phyloP scores from a whole-genome alignment of 169 alveolate species.

The Babesia microti region DNA sequence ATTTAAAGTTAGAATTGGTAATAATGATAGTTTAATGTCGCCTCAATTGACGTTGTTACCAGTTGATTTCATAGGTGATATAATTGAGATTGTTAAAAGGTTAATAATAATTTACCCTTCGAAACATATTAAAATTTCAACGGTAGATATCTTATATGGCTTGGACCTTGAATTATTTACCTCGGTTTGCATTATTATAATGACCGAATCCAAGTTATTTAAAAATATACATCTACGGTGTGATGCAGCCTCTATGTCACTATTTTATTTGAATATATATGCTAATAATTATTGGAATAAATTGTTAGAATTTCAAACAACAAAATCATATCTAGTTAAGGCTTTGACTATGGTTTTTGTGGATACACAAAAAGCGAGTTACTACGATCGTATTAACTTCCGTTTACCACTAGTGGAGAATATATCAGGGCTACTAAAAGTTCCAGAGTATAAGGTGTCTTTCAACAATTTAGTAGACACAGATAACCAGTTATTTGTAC shows the following conservation, averaged over 20 bases:
- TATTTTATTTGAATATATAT: conserved; percentile 42
- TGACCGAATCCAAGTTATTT: conserved; percentile 58
- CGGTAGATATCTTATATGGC: conserved; percentile 28
- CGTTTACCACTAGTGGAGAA: conserved; percentile 59
- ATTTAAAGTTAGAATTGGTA: conserved; percentile 9
- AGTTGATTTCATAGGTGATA: conserved; percentile 52
- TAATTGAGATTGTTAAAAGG: conserved; percentile 47
- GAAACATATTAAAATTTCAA: conserved; percentile 42
- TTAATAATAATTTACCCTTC: conserved; percentile 30
- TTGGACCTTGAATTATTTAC: conserved; percentile 68
- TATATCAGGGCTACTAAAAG: conserved; percentile 45
- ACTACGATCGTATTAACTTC: conserved; percentile 59
- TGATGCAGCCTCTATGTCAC: conserved; percentile 60
- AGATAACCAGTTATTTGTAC: conserved; percentile 65
- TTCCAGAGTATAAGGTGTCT: conserved; percentile 48
- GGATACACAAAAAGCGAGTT: conserved; percentile 64
- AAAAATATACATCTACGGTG: conserved; percentile 71
- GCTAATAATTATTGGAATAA: conserved; percentile 14
- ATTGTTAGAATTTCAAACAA: conserved; percentile 30
- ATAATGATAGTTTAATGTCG: conserved; percentile 18
- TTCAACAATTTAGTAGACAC: conserved; percentile 47
- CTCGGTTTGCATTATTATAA: conserved; percentile 60
- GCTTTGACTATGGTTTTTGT: conserved; percentile 60
- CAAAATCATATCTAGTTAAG: conserved; percentile 53
- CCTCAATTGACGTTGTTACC: conserved; percentile 66